A percentile compares a stretch with the other conserved stretches of the same genome.
phyloP scores from a whole-genome alignment of 208 protist species.

The Trypanosoma caninum region DNA sequence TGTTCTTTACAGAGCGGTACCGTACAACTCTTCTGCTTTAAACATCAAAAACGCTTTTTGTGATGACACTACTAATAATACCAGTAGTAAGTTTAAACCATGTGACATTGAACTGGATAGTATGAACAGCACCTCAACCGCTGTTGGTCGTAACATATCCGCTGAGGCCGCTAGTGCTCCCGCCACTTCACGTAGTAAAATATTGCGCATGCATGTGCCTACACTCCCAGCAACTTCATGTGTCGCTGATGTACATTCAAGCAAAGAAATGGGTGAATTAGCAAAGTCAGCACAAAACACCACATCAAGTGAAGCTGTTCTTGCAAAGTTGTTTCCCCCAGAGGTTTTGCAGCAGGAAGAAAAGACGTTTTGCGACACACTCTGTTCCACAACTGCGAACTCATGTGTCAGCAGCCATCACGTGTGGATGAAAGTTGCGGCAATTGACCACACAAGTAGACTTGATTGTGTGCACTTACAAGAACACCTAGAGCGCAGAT shows the following conservation, averaged over 20 bases:
- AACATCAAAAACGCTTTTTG: not conserved
- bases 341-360: slow-evolving; percentile 13
- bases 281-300: slow-evolving; percentile 12
- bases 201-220: no score
- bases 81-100: no score
- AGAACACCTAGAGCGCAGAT: slow-evolving; percentile 66
- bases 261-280: not conserved
- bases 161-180: no score
- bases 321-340: slow-evolving; percentile 39
- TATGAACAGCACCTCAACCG: no score
- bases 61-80: no score
- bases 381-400: not conserved
- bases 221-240: no score
- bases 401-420: not conserved
- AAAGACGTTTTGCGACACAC: no score
- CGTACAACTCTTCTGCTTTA: not conserved
- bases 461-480: slow-evolving; percentile 74
- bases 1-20: slow-evolving; percentile 58
- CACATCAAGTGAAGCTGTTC: slow-evolving; percentile 29
- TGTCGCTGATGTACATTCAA: not conserved
- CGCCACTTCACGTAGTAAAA: no score
- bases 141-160: no score
- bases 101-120: no score
- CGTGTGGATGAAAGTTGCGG: slow-evolving; percentile 48
- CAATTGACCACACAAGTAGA: slow-evolving; percentile 50